phyloP scores from a whole-genome alignment of 2,329 filamentous ascomycete species.

The Cordyceps cicadae region DNA sequence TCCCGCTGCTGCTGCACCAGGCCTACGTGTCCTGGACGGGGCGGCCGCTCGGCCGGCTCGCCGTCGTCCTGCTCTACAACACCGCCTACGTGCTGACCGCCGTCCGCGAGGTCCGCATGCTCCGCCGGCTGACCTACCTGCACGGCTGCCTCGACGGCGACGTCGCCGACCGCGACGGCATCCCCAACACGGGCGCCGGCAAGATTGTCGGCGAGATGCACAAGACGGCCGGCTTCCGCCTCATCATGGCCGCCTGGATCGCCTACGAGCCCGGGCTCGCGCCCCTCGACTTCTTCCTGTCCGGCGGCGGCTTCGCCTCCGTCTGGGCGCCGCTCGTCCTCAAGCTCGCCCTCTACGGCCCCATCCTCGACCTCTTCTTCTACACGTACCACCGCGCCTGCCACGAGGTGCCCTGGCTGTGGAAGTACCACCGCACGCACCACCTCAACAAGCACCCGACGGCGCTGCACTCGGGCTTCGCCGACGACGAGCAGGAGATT shows the following conservation, averaged over 20 bases:
- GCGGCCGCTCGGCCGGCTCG: constrained; percentile 10
- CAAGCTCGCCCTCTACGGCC: constrained; percentile 26
- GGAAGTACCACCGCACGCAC: constrained; percentile 34
- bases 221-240: constrained; percentile 19
- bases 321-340: constrained; percentile 22
- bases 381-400: constrained; percentile 34
- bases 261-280: constrained; percentile 16
- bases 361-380: constrained; percentile 35
- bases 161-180: constrained; percentile 25
- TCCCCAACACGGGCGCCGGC: constrained; percentile 23
- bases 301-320: neutral
- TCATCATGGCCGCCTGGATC: constrained; percentile 19
- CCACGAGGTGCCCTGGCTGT: constrained; percentile 31
- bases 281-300: constrained; percentile 9
- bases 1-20: constrained; percentile 20
- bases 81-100: constrained; percentile 23
- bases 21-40: constrained; percentile 13
- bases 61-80: constrained; percentile 20
- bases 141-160: constrained; percentile 23
- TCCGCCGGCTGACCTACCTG: constrained; percentile 23
- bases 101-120: constrained; percentile 22
- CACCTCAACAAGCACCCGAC: constrained; percentile 37
- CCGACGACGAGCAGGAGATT: constrained; percentile 34
- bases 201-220: constrained; percentile 20
- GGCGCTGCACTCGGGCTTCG: constrained; percentile 31